Base-by-base conservation (phyloP, 352 stramenopile genomes). In the Pythium aquatile region DNA sequence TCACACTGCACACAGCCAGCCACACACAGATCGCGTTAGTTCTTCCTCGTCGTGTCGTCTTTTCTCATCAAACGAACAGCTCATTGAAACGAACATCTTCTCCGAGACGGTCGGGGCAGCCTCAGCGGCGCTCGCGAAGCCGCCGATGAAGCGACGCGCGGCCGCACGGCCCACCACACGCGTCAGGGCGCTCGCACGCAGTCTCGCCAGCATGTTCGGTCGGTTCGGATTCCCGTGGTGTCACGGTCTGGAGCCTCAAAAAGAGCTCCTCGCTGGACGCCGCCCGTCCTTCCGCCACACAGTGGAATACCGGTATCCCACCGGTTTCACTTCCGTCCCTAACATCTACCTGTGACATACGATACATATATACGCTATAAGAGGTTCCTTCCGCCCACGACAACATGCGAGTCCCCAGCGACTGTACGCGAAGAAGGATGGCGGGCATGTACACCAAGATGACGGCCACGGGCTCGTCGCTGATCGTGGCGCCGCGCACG, bases 401-500 rank as follows among this genome's bases (percentile, higher is more conserved):
- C 40, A 40, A 56, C 49, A 56, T 30, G 42, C 1, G 3, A 30
- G 11, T 61, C 20, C 26, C 56, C 26, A 59, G 33, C 39, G 32
- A 24, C 20, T 24, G 20, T 24, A 24, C 20, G 51, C 44, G 10
- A 58, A 60, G 42, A 46, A 68, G 1, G 2, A 75, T 75, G 69
- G 69, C 69, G 51, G 63, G 39, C 53, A 83, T 83, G 75, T 83
- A 76, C 70, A 83, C 75, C 39, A 76, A 78, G 62, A 83, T 83
- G 75, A 78, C 66, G 63, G 75, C 75, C n/a, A 68, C 64, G 44
- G 75, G 75, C 44, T 76, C 75, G 59, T 79, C 75, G 40, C 55
- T 83, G 57, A 78, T 83, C 63, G 60, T 68, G 49, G 87, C 87
- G 46, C 83, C 87, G 58, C 82, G 85, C 53, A 77, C 83, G 48